phyloP scores from a whole-genome alignment of 306 rosid genomes.

The Inga laurina region DNA sequence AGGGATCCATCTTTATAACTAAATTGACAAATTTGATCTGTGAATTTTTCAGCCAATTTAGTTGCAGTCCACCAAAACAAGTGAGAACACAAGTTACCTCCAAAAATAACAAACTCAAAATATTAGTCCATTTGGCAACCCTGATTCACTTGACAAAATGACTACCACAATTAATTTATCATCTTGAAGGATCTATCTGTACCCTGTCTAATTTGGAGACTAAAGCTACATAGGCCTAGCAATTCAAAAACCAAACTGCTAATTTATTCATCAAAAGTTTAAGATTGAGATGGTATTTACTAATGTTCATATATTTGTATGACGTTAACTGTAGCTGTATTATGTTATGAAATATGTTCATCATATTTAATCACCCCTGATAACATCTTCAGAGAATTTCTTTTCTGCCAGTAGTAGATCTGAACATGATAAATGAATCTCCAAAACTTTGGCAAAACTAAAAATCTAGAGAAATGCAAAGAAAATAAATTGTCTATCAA shows the following conservation, averaged over 20 bases:
- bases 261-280: not conserved
- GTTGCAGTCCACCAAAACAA: not conserved
- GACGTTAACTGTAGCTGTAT: not conserved
- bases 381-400: not conserved
- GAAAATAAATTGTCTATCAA: not conserved
- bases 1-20: not conserved
- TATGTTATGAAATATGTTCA: not conserved
- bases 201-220: not conserved
- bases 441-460: constrained; percentile 1
- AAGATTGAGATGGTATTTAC: not conserved
- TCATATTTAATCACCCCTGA: not conserved
- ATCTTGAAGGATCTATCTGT: not conserved
- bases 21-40: not conserved
- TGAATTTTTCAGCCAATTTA: not conserved
- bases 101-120: not conserved
- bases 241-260: not conserved
- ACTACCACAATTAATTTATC: not conserved
- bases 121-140: not conserved
- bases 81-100: not conserved
- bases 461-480: constrained; percentile 19
- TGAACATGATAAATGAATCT: not conserved
- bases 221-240: not conserved
- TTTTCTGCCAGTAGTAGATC: not conserved
- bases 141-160: not conserved
- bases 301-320: not conserved